Evolutionary conservation across 768 basidiomycete species (phyloP), one percentile per base, ranked within the genome.

Genomic region (Tubosaeta brunneosetosa): DNA sequence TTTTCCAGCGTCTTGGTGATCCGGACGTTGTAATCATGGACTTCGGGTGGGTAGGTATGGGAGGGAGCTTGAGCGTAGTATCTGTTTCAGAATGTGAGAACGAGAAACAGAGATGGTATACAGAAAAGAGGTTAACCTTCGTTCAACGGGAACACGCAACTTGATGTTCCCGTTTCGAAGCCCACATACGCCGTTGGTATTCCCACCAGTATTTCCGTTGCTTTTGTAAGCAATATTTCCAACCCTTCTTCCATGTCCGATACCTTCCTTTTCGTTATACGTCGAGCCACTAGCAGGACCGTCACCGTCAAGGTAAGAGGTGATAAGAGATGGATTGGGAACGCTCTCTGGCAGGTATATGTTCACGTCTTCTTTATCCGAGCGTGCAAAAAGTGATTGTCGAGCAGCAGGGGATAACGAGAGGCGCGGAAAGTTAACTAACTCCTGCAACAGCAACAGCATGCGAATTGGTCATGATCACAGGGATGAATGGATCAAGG

Each of bases 1-100:
- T 82, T 74, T 44, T 94, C 87, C 10, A 98, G 78, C 33, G 83
- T 70, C 59, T 85, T 86, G 6, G 97, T 99, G 74, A 99, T 97
- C 9, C 83, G 78, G 25, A 82, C 81, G 69, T 98, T 98, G 75
- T 92, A 97, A 59, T 95, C 93, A 59, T 85, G 85, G 0, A 99
- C 83, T 63, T 95, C 90, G 0, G 95, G 97, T 4, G 95, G 97
- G 81, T 92, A 97, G 22, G 77, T 70, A 40, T 85, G 77, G 57
- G 76, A 74, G 17, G 77, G 76, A 0, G 87, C 84, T 59, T 86
- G 83, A 9, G 92, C 89, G 66, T 92, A 95, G 71, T 94, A 97
- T 69, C 91, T 92, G 65, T 34, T 9, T 41, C 40, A 41, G 46
- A 45, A 19, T 33, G 33, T 45, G 42, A 34, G 37, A 52, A 55